Conservation (phyloP, 768 basidiomycete genomes). For the Amanita rimosa region DNA sequence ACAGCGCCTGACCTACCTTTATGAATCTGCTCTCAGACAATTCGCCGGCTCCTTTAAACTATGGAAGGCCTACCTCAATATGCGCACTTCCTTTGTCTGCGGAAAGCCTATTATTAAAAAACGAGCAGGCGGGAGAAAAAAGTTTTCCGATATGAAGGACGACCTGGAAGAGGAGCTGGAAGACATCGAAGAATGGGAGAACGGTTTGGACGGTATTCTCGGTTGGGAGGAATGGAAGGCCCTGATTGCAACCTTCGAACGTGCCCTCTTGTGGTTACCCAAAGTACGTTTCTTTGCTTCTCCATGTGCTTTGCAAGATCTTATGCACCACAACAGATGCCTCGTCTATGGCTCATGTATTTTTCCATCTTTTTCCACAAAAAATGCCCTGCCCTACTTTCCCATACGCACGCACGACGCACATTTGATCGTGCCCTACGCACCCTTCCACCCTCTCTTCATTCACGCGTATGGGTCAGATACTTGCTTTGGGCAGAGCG, state of each 20-base stretch:
- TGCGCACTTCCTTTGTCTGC: slow-evolving; percentile 78
- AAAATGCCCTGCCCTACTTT: slow-evolving; percentile 71
- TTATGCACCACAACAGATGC: slow-evolving; percentile 44
- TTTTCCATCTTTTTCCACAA: slow-evolving; percentile 85
- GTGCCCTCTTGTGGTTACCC: slow-evolving; percentile 91
- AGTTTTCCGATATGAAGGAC: slow-evolving; percentile 85
- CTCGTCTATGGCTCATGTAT: slow-evolving; percentile 91
- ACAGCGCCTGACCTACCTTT: slow-evolving; percentile 83
- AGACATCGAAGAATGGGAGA: slow-evolving; percentile 77
- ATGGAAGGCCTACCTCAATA: slow-evolving; percentile 87
- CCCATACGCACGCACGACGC: slow-evolving; percentile 82
- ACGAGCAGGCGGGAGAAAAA: slow-evolving; percentile 80
- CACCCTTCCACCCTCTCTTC: slow-evolving; percentile 86
- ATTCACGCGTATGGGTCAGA: slow-evolving; percentile 84
- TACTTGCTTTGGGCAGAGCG: slow-evolving; percentile 90
- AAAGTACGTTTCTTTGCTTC: slow-evolving; percentile 41
- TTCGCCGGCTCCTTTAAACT: slow-evolving; percentile 90
- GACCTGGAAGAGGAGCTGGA: slow-evolving; percentile 78
- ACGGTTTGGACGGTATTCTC: slow-evolving; percentile 76
- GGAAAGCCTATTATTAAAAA: slow-evolving; percentile 66
- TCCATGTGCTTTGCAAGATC: slow-evolving; percentile 6
- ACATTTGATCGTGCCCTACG: slow-evolving; percentile 93
- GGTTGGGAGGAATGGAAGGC: slow-evolving; percentile 96
- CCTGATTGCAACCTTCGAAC: slow-evolving; percentile 80
- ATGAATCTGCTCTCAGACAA: slow-evolving; percentile 80